Base-by-base conservation (phyloP, 192 early-diverging fungal species). In the Coemansia sp. region DNA sequence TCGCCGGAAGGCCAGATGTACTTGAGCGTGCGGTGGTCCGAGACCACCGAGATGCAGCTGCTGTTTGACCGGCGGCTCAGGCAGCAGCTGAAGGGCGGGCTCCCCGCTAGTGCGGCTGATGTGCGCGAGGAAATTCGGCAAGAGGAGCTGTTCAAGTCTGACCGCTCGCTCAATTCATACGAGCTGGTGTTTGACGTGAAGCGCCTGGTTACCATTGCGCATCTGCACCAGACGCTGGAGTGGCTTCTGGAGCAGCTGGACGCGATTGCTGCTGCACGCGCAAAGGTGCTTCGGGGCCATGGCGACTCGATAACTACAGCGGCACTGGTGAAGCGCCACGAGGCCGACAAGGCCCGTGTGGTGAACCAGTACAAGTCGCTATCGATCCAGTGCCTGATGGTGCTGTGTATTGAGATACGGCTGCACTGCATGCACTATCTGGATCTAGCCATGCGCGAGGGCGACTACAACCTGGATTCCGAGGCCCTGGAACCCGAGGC, bases 401-500 rank as follows among this genome's bases (percentile, higher is more conserved):
- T 88, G 2, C 56, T 96, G 17, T 78, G 89, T 29, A 78, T 92
- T 16, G 93, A 96, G 60, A 56, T 89, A 17, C 79, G 90, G 14
- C 85, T 85, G 33, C 91, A 92, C 64, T 77, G 86, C 33, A 80
- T 92, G 56, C 89, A 87, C 49, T 93, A 86, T 46, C 63, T 94
- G 30, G 91, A 96, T 47, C 75, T 94, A 69, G 90, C 88, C 6
- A 85, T 86, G 31, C 81, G 91, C 18, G 93, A 96, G 77, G 93
- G 93, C 35, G 84, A 79, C 56, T 94, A 92, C 51, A 51, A 65
- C 27, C 60, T 93, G 23, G 85, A 88, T n/a, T 80, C 80, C 34
- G 84, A 88, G 26, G 67, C 85, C 2, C 61, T 60, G 21, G 93
- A 94, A 43, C 91, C 92, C 3, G 93, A 96, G 56, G 83, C 84